Percentiles rank a stretch among this genome's conserved stretches.
Evolutionary conservation across 441 rosid genomes (phyloP).

Genomic region (Gossypium schwendimanii): DNA sequence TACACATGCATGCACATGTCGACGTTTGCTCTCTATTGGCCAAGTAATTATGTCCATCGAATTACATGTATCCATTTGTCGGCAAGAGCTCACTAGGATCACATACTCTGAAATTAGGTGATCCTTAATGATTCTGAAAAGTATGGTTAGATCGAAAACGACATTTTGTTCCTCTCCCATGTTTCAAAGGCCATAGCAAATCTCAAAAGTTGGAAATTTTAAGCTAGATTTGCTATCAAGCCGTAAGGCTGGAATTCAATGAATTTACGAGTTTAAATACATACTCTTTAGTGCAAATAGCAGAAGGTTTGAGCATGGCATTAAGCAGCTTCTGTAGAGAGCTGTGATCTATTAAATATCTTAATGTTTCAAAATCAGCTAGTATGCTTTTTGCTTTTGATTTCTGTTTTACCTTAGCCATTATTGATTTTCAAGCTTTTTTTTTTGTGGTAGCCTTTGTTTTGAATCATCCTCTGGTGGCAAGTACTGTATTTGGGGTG

Average conservation of each 20-base stretch:
- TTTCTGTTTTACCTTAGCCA: not conserved
- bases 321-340: not conserved
- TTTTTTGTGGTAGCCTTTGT: slow-evolving; percentile 36
- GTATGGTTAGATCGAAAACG: not conserved
- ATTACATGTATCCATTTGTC: not conserved
- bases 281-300: not conserved
- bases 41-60: not conserved
- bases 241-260: not conserved
- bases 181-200: slow-evolving; percentile 2
- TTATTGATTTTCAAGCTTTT: not conserved
- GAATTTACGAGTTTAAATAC: not conserved
- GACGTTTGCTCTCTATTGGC: not conserved
- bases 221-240: not conserved
- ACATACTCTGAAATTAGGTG: not conserved
- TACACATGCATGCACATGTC: not conserved
- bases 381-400: not conserved
- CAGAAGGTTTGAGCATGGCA: not conserved
- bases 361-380: not conserved
- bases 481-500: slow-evolving; percentile 48
- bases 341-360: not conserved
- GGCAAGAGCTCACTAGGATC: not conserved
- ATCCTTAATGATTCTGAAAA: not conserved
- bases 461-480: slow-evolving; percentile 49
- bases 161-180: not conserved
- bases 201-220: not conserved